These are phyloP conservation scores for Cordyceps cateniannulata DNA, from an alignment of 2,329 filamentous ascomycete species.

Conservation along the genomic window DNA sequence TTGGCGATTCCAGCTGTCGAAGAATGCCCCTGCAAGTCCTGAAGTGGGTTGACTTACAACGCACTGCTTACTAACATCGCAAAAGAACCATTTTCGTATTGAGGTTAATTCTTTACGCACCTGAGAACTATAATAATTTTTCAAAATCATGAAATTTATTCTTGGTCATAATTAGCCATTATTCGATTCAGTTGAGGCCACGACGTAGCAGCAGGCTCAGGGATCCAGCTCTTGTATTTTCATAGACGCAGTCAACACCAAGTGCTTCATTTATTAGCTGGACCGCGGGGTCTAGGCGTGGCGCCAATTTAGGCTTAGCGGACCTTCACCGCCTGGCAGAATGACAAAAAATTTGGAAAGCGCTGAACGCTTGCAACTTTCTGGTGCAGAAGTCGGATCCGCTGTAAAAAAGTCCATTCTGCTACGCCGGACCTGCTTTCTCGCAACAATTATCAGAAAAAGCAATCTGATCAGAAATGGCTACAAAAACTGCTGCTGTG, in stretches of 20 bases:
- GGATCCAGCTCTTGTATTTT: no score
- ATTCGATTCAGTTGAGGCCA: background rate
- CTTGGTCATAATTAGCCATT: background rate
- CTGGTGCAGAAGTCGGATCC: background rate
- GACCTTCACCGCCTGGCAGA: constrained; percentile 29
- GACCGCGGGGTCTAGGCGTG: constrained; percentile 12
- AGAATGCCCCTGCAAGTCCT: background rate
- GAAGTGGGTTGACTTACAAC: background rate
- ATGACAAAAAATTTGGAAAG: constrained; percentile 20
- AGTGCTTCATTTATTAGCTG: background rate
- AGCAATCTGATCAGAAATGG: constrained; percentile 32
- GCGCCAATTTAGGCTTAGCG: constrained; percentile 14
- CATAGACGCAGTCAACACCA: background rate
- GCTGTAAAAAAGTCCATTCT: constrained; percentile 3
- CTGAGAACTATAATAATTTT: no score
- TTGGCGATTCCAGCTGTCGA: background rate
- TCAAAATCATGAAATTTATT: background rate
- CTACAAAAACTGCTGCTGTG: constrained; percentile 37
- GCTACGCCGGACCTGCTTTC: constrained; percentile 4
- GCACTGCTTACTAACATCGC: constrained; percentile 1
- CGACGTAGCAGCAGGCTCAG: no score
- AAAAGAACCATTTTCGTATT: no score
- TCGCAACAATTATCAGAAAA: constrained; percentile 1
- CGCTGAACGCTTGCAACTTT: background rate
- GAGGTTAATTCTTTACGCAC: no score